Percentiles rank a stretch among this genome's conserved stretches.
Conservation (phyloP, 441 rosid species). For the Populus tomentosa region DNA sequence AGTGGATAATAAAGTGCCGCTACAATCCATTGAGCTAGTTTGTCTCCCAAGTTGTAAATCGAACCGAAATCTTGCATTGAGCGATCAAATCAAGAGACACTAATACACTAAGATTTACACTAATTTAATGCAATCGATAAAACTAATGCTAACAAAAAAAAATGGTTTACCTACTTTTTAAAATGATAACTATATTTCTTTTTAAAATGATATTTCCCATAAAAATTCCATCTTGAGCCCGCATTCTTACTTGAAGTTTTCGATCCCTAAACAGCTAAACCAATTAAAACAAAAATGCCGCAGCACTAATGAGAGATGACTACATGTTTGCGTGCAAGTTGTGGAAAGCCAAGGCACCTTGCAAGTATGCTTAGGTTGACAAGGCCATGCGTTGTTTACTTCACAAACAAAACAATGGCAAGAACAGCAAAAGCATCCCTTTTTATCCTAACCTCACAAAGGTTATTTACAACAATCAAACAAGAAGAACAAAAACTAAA, state of each 20-base stretch:
- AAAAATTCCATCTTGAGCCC: too few relatives aligned
- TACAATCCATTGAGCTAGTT: too few relatives aligned
- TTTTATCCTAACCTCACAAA: neutral
- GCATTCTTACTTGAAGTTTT: too few relatives aligned
- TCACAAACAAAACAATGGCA: neutral
- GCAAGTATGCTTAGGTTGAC: constrained; percentile 12
- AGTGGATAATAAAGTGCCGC: neutral
- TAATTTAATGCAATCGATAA: too few relatives aligned
- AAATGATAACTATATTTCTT: too few relatives aligned
- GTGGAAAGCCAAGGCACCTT: neutral
- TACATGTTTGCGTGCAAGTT: neutral
- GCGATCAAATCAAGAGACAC: too few relatives aligned
- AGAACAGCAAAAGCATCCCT: constrained; percentile 11
- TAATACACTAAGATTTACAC: too few relatives aligned
- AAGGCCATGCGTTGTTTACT: neutral
- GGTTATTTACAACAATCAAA: neutral
- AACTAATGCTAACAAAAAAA: too few relatives aligned
- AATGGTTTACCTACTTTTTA: too few relatives aligned
- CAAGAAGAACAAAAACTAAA: neutral
- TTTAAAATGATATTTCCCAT: too few relatives aligned
- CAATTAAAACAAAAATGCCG: neutral
- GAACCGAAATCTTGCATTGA: too few relatives aligned
- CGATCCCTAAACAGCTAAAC: neutral
- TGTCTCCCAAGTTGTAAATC: too few relatives aligned
- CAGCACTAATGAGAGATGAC: neutral